Conservation (phyloP, 129 eudicot genomes). For the Centaurea solstitialis region DNA sequence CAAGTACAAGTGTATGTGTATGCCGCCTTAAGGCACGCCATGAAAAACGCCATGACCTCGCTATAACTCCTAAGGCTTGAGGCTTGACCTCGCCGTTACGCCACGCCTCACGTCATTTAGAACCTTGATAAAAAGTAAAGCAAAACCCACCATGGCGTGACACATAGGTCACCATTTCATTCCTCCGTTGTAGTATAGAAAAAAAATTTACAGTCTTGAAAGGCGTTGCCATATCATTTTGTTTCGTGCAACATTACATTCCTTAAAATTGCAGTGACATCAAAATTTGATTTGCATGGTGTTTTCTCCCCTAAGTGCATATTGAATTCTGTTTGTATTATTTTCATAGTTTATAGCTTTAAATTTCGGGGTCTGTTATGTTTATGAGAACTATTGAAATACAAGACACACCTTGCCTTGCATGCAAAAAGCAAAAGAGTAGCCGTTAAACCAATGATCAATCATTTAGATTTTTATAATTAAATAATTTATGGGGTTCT, state of each 20-base stretch:
- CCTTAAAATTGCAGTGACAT: not conserved
- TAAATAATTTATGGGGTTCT: not conserved
- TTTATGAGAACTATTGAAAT: too few relatives aligned
- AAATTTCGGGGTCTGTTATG: not conserved
- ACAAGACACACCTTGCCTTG: not conserved
- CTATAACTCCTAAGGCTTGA: too few relatives aligned
- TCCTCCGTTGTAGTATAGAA: not conserved
- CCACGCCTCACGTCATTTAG: too few relatives aligned
- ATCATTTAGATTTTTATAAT: not conserved
- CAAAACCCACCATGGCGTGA: too few relatives aligned
- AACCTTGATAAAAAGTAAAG: too few relatives aligned
- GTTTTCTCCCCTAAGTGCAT: not conserved
- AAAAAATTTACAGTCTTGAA: not conserved
- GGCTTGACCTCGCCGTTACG: too few relatives aligned
- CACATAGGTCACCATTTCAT: not conserved
- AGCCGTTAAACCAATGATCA: not conserved
- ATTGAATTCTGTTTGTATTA: not conserved
- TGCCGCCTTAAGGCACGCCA: too few relatives aligned
- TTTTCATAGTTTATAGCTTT: not conserved
- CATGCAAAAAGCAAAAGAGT: not conserved
- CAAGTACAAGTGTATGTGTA: too few relatives aligned
- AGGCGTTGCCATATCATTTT: not conserved
- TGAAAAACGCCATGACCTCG: too few relatives aligned
- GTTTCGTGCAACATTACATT: not conserved
- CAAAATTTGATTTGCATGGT: not conserved